Evolutionary conservation across 768 basidiomycete genomes (phyloP).

Genomic region (Panus rudis): DNA sequence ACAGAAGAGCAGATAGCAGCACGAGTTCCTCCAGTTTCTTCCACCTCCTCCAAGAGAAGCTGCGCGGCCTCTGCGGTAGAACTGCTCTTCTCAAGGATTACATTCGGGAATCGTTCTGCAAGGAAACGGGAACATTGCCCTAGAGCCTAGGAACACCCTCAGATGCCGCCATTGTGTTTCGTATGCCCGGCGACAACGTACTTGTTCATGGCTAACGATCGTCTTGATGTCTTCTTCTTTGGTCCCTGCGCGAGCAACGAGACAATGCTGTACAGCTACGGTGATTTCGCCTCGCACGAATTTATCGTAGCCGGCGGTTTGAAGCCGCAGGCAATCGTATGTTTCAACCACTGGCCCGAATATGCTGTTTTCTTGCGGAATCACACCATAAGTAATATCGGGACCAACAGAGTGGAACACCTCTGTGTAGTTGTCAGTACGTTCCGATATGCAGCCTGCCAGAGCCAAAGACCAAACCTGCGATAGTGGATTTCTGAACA

Average conservation of each 20-base stretch:
- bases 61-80: constrained; percentile 73
- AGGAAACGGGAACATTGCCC: constrained; percentile 74
- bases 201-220: constrained; percentile 79
- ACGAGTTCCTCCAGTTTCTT: constrained; percentile 31
- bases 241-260: constrained; percentile 56
- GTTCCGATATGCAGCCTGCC: not conserved
- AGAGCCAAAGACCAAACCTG: constrained; percentile 23
- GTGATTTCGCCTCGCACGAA: constrained; percentile 57
- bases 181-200: constrained; percentile 22
- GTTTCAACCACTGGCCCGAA: constrained; percentile 72
- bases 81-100: constrained; percentile 44
- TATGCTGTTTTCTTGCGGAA: constrained; percentile 77
- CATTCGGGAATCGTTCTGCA: constrained; percentile 42
- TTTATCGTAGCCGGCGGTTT: constrained; percentile 29
- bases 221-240: constrained; percentile 45
- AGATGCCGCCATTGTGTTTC: not conserved
- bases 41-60: constrained; percentile 30
- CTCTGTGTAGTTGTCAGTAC: constrained; percentile 33
- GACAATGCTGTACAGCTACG: constrained; percentile 59
- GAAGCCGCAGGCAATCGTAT: constrained; percentile 53
- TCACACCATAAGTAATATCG: constrained; percentile 45
- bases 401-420: constrained; percentile 48
- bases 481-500: constrained; percentile 31
- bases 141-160: constrained; percentile 43
- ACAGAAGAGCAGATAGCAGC: constrained; percentile 74